These are phyloP conservation scores for Blastobotrys parvus DNA, from an alignment of 805 yeast genomes.

Conservation along the genomic window DNA sequence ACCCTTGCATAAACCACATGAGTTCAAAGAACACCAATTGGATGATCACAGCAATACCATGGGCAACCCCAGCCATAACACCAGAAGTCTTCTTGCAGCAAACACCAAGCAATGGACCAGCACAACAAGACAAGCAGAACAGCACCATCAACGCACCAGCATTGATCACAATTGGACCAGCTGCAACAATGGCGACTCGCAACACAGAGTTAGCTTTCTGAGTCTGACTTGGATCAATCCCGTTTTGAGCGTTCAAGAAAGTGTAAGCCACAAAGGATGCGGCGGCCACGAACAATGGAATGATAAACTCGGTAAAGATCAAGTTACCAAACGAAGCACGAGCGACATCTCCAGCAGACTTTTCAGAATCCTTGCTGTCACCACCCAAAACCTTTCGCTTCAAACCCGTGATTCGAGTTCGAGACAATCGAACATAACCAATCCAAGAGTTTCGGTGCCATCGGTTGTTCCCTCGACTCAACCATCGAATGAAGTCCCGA, in stretches of 20 bases:
- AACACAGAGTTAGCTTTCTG: slow-evolving; percentile 47
- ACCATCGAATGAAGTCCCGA: slow-evolving; percentile 72
- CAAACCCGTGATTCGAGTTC: slow-evolving; percentile 80
- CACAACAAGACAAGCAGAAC: slow-evolving; percentile 85
- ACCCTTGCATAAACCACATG: slow-evolving; percentile 95
- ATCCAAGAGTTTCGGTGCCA: slow-evolving; percentile 62
- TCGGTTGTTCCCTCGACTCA: slow-evolving; percentile 54
- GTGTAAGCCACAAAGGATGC: slow-evolving; percentile 65
- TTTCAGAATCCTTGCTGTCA: slow-evolving; percentile 51
- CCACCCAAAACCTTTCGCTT: slow-evolving; percentile 53
- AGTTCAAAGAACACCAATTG: slow-evolving; percentile 85
- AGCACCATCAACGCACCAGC: slow-evolving; percentile 76
- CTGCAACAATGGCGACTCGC: slow-evolving; percentile 51
- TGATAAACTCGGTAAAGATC: slow-evolving; percentile 68
- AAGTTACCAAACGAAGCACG: slow-evolving; percentile 74
- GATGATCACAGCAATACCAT: slow-evolving; percentile 84
- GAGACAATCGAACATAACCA: slow-evolving; percentile 47
- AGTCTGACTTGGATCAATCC: slow-evolving; percentile 40
- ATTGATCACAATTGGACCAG: slow-evolving; percentile 87
- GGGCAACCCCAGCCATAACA: slow-evolving; percentile 91
- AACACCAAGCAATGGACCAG: slow-evolving; percentile 89
- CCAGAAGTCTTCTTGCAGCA: slow-evolving; percentile 98
- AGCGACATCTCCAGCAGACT: slow-evolving; percentile 53
- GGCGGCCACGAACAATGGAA: slow-evolving; percentile 63
- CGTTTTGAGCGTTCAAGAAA: slow-evolving; percentile 81